Evolutionary conservation across 148 eudicot genomes (phyloP), one percentile per base, ranked within the genome.

Genomic region (Fallopia convolvulus): DNA sequence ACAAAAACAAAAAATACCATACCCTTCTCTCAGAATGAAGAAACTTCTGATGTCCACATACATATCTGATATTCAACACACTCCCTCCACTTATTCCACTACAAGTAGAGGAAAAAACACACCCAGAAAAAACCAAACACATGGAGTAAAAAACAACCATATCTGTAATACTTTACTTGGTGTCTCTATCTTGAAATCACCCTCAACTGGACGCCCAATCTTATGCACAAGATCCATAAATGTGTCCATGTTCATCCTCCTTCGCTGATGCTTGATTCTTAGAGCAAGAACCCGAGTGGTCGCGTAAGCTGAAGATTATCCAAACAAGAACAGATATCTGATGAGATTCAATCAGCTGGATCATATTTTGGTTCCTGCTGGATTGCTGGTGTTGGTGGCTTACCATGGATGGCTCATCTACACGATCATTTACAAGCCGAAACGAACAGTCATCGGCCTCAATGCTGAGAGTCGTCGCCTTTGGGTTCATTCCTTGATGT

Each of bases 401-500:
- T 77, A 70, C 61, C 63, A 58, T 77, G 49, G 33, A 1, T 65
- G 61, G 80, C 80, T 77, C 52, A 6, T 77, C 23, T 50, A 60
- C 40, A 10, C 42, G 0, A 70, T 77, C 23, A 36, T 77, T 49
- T 55, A 36, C 42, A 4, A 47, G 1, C 80, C 80, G 1, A 50
- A 18, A 13, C 74, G 63, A 1, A 77, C 80, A 1, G 80, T 77
- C 23, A 77, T 77, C 32, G 80, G 80, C 26, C 60, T 77, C 52
- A 77, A 77, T 50, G 80, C 80, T 0, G 65, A 70, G 5, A 77
- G 63, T 44, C 75, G 75, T 21, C 50, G n/a, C 26, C 75, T 70
- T 5, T 77, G 80, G 80, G 75, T 70, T 70, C 70, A 49, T 49
- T 77, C 41, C 46, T 20, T 77, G 44, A 77, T 77, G 80, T 52